Evolutionary conservation across 1,139 yeast species (phyloP).

Genomic region (Saccharomycopsis hybrid): DNA sequence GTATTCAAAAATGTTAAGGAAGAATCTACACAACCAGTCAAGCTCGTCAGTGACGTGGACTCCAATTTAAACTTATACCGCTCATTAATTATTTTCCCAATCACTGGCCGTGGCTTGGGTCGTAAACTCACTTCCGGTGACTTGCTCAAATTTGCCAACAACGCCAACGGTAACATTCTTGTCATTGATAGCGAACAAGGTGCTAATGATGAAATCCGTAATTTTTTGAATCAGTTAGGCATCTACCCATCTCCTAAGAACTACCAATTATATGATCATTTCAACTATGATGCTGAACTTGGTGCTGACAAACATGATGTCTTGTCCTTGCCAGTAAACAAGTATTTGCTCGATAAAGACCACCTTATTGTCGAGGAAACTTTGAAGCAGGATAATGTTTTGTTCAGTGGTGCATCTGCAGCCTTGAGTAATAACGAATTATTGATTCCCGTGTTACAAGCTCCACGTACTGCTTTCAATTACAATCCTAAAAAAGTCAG

Average conservation of each 20-base stretch:
- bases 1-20: slow-evolving; percentile 17
- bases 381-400: slow-evolving; percentile 22
- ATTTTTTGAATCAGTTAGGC: slow-evolving; percentile 73
- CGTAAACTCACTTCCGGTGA: slow-evolving; percentile 35
- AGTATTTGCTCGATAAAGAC: slow-evolving; percentile 21
- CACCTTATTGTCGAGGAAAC: slow-evolving; percentile 21
- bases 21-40: slow-evolving; percentile 3
- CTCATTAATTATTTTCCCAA: slow-evolving; percentile 50
- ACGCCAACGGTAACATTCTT: slow-evolving; percentile 67
- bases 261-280: slow-evolving; percentile 62
- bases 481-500: slow-evolving; percentile 32
- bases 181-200: slow-evolving; percentile 51
- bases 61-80: slow-evolving; percentile 32
- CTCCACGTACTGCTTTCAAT: slow-evolving; percentile 64
- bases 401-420: slow-evolving; percentile 47
- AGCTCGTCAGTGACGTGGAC: slow-evolving; percentile 17
- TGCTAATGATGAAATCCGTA: slow-evolving; percentile 63
- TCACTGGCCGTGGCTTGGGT: slow-evolving; percentile 35
- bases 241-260: slow-evolving; percentile 79
- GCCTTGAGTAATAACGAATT: slow-evolving; percentile 53
- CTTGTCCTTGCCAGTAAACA: slow-evolving; percentile 24
- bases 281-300: slow-evolving; percentile 32
- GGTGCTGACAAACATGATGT: slow-evolving; percentile 20
- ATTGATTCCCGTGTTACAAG: slow-evolving; percentile 64
- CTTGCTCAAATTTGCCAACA: slow-evolving; percentile 48